These are phyloP conservation scores for Aspergillus floridensis DNA, from an alignment of 2,329 filamentous ascomycete species.

Conservation along the genomic window DNA sequence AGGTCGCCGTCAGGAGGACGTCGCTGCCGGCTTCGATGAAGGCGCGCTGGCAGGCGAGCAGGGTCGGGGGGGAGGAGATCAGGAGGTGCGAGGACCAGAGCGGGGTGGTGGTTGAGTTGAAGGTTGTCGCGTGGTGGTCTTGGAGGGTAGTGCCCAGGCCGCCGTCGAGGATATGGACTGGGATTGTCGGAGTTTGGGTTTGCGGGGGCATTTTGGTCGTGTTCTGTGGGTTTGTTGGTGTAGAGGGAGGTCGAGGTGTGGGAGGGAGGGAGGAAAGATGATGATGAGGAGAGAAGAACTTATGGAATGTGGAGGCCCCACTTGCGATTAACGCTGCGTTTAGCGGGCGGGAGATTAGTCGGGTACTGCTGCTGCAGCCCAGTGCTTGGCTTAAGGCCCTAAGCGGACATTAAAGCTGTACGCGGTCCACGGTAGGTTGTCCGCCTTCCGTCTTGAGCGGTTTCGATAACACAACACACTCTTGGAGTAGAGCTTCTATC, in stretches of 20 bases:
- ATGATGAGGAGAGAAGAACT: no score
- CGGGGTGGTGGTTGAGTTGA: slow-evolving; percentile 49
- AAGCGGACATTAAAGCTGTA: no score
- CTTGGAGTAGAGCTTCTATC: no score
- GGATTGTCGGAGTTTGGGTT: neutral
- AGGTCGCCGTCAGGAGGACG: slow-evolving; percentile 65
- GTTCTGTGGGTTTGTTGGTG: neutral
- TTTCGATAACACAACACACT: no score
- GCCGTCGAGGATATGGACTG: slow-evolving; percentile 58
- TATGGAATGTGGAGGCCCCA: no score
- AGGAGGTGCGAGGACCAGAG: slow-evolving; percentile 69
- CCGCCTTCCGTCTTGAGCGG: no score
- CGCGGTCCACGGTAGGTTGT: no score
- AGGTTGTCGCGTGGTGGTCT: slow-evolving; percentile 54
- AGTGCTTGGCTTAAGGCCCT: no score
- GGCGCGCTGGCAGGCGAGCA: slow-evolving; percentile 55
- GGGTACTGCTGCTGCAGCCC: no score
- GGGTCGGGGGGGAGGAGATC: slow-evolving; percentile 51
- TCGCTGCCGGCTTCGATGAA: slow-evolving; percentile 59
- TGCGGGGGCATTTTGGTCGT: neutral
- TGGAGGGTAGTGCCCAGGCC: slow-evolving; percentile 67
- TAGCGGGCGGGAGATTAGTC: no score
- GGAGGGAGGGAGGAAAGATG: slow-evolving; percentile 21
- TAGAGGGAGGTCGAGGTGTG: neutral
- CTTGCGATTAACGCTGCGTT: no score